phyloP scores from a whole-genome alignment of 192 early-diverging fungal species.

The Coemansia sp. region DNA sequence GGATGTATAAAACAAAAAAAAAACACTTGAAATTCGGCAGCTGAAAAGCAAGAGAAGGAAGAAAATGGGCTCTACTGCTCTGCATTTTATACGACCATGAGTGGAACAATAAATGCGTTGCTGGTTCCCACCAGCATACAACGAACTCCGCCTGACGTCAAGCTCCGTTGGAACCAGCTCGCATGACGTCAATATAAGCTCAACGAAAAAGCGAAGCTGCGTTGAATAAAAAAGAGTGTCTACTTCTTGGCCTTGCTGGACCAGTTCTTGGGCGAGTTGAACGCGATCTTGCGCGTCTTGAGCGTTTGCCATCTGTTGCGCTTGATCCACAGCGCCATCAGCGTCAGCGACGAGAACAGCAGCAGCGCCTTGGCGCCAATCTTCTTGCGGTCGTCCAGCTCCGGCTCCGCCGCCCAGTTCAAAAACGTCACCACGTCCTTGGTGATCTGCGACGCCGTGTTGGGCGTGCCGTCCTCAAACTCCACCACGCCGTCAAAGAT shows the following conservation, averaged over 20 bases:
- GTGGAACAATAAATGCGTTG: too few species aligned
- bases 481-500: conserved; percentile 93
- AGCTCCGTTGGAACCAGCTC: too few species aligned
- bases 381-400: conserved; percentile 95
- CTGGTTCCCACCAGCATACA: too few species aligned
- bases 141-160: too few species aligned
- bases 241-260: conserved; percentile 29
- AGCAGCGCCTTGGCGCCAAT: conserved; percentile 87
- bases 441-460: conserved; percentile 91
- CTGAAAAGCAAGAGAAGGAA: too few species aligned
- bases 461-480: conserved; percentile 95
- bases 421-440: conserved; percentile 96
- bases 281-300: conserved; percentile 93
- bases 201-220: too few species aligned
- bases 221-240: conserved; percentile 1
- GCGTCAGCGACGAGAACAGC: conserved; percentile 65
- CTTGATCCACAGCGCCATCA: conserved; percentile 85
- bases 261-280: conserved; percentile 55
- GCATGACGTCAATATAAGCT: too few species aligned
- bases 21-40: too few species aligned
- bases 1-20: background rate
- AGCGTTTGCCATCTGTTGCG: conserved; percentile 86
- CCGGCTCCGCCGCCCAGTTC: conserved; percentile 94
- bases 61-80: too few species aligned
- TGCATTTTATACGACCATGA: background rate